Percentiles rank a stretch among this genome's conserved stretches.
These are phyloP conservation scores for Daldinia sp. DNA, from an alignment of 2,329 filamentous ascomycete species.

Conservation along the genomic window DNA sequence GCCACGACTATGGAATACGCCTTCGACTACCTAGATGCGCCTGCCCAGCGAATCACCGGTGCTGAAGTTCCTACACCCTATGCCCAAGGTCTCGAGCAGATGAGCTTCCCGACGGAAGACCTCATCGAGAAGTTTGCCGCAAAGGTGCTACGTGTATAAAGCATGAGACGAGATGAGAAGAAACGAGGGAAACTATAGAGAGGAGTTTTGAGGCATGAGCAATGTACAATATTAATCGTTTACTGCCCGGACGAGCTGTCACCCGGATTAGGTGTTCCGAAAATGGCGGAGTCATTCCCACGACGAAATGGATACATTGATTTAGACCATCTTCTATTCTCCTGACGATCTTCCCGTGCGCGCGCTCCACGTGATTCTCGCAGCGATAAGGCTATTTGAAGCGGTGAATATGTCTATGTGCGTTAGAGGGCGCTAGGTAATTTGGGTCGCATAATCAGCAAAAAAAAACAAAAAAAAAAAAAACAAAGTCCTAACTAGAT, in stretches of 20 bases:
- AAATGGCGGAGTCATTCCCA: constrained; percentile 29
- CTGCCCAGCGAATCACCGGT: constrained; percentile 92
- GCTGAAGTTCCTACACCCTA: constrained; percentile 98
- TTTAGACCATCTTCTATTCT: constrained; percentile 6
- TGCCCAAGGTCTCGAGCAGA: constrained; percentile 88
- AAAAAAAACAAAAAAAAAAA: no score
- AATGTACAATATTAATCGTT: constrained; percentile 37
- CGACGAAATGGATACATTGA: constrained; percentile 21
- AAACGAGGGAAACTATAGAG: constrained; percentile 13
- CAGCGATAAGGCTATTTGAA: not conserved
- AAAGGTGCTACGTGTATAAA: constrained; percentile 73
- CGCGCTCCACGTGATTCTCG: not conserved
- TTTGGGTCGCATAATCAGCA: not conserved
- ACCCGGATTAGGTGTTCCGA: constrained; percentile 30
- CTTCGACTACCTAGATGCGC: constrained; percentile 96
- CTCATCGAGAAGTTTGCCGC: constrained; percentile 88
- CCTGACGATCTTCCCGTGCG: not conserved
- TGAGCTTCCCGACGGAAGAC: constrained; percentile 91
- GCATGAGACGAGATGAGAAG: not conserved
- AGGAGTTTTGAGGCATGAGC: constrained; percentile 31
- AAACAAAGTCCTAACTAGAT: not conserved
- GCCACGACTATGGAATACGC: constrained; percentile 96
- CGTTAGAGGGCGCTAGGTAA: no score
- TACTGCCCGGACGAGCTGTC: constrained; percentile 26
- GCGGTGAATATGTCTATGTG: not conserved